phyloP scores from a whole-genome alignment of 2,329 filamentous ascomycete genomes.

The Paraconiothyrium sp. region DNA sequence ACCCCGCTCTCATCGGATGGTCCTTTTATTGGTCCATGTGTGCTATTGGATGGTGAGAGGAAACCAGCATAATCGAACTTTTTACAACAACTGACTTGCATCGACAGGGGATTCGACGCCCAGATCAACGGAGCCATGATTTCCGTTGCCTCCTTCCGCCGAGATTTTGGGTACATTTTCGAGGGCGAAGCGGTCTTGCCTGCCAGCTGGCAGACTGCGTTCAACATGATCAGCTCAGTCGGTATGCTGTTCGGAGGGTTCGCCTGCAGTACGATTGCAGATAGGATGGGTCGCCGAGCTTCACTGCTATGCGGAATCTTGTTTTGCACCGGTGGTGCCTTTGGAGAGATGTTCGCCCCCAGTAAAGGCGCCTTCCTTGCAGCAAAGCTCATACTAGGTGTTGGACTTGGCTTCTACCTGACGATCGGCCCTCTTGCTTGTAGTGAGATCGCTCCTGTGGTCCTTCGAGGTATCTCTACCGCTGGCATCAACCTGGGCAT shows the following conservation, averaged over 20 bases:
- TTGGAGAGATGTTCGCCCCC: slow-evolving; percentile 27
- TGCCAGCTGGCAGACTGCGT: slow-evolving; percentile 30
- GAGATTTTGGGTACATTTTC: slow-evolving; percentile 27
- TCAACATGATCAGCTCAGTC: slow-evolving; percentile 26
- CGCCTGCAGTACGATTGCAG: slow-evolving; percentile 21
- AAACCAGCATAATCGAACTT: no score
- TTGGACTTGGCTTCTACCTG: slow-evolving; percentile 25
- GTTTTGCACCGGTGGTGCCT: slow-evolving; percentile 28
- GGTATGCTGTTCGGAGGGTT: slow-evolving; percentile 29
- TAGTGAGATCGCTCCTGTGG: slow-evolving; percentile 26
- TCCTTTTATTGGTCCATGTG: slow-evolving; percentile 26
- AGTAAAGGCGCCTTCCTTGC: slow-evolving; percentile 26
- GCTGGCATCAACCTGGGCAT: slow-evolving; percentile 30
- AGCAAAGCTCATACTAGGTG: slow-evolving; percentile 26
- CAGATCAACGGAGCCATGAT: slow-evolving; percentile 27
- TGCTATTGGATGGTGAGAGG: no score
- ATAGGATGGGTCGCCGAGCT: slow-evolving; percentile 24
- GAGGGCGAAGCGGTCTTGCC: slow-evolving; percentile 27
- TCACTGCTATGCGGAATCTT: slow-evolving; percentile 26
- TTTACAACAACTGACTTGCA: slow-evolving; percentile 21
- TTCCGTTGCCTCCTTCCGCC: slow-evolving; percentile 24
- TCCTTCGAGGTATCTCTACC: slow-evolving; percentile 25
- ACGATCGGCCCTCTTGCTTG: slow-evolving; percentile 25
- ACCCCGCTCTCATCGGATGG: slow-evolving; percentile 19
- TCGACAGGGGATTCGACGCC: slow-evolving; percentile 30